Evolutionary conservation across 2,329 filamentous ascomycete genomes (phyloP).

Genomic region (Aquanectria penicillioides): DNA sequence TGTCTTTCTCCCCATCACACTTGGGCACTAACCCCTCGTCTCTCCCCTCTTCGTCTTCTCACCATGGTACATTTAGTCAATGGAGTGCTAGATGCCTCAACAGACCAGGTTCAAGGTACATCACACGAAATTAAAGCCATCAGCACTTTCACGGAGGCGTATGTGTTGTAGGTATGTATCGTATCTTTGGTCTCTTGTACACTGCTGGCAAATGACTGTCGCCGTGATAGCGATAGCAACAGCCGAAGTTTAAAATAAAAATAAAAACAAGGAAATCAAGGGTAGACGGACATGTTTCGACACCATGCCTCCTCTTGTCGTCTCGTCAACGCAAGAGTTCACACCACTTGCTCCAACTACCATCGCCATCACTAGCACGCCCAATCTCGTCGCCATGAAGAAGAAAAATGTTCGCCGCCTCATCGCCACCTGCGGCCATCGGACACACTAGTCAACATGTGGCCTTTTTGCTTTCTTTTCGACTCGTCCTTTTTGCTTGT

Average conservation of each 20-base stretch:
- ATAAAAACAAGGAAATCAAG: no score
- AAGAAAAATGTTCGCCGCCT: conserved; percentile 14
- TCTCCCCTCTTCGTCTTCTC: background rate
- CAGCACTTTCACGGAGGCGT: background rate
- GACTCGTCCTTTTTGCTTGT: conserved; percentile 4
- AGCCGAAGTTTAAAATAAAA: no score
- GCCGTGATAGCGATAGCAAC: background rate
- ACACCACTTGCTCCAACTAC: background rate
- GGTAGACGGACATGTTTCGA: no score
- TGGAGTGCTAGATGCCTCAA: background rate
- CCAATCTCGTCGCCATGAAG: conserved; percentile 7
- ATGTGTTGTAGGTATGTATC: conserved; percentile 17
- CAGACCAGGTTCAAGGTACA: background rate
- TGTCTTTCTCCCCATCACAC: conserved; percentile 6
- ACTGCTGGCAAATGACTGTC: conserved; percentile 2
- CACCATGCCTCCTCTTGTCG: no score
- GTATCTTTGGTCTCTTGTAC: conserved; percentile 19
- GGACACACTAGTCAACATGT: background rate
- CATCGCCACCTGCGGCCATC: background rate
- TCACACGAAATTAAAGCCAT: background rate
- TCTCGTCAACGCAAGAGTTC: background rate
- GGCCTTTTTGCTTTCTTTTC: conserved; percentile 13
- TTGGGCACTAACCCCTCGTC: background rate
- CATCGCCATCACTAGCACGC: background rate
- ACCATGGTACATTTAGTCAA: background rate